Conservation (phyloP, 2,329 filamentous ascomycete species). For the Xylaria sp. region DNA sequence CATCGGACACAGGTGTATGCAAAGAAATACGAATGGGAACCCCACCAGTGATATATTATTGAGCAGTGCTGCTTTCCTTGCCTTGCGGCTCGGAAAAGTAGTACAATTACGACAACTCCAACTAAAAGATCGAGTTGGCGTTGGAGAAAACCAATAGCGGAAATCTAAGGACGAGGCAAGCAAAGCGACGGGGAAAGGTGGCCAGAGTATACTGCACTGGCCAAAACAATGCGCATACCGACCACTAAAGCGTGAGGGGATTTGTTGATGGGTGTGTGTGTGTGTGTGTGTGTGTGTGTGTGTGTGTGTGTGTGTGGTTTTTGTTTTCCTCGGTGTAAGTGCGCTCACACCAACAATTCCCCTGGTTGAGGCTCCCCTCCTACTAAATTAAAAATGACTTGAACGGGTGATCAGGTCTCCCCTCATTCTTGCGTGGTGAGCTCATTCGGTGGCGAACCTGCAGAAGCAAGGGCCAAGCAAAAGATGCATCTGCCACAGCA, state of each 20-base stretch:
- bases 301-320: conserved; percentile 5
- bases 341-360: conserved; percentile 14
- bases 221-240: conserved; percentile 4
- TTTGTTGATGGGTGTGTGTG: conserved; percentile 14
- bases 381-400: conserved; percentile 6
- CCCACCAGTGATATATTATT: not conserved
- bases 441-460: conserved; percentile 27
- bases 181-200: conserved; percentile 13
- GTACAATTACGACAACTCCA: conserved; percentile 7
- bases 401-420: conserved; percentile 35
- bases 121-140: conserved; percentile 14
- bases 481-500: conserved; percentile 25
- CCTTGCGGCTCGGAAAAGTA: not conserved
- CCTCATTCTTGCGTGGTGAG: conserved; percentile 29
- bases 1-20: not conserved
- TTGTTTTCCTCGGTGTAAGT: conserved; percentile 44
- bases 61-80: conserved; percentile 4
- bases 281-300: too few species aligned
- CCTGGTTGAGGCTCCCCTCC: conserved; percentile 21
- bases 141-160: conserved; percentile 14
- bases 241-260: conserved; percentile 21
- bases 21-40: conserved; percentile 5
- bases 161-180: conserved; percentile 17
- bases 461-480: conserved; percentile 23
- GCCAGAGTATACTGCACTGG: not conserved